Evolutionary conservation across 805 yeast species (phyloP).

Genomic region (Kluyveromyces nonfermentans): DNA sequence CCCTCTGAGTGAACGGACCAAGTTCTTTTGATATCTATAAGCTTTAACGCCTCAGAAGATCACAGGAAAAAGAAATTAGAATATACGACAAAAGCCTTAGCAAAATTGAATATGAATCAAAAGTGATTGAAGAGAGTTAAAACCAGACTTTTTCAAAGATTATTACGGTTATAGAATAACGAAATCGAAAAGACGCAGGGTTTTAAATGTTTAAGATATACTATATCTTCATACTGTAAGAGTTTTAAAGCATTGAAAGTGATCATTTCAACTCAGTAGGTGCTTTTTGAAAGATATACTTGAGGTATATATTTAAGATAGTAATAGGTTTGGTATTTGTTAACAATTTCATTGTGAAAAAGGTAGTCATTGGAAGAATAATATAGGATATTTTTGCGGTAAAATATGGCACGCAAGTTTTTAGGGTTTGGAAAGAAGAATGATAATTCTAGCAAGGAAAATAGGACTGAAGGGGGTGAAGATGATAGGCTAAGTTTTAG

Average conservation of each 20-base stretch:
- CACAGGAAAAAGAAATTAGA: not conserved
- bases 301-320: not conserved
- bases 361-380: too few species aligned
- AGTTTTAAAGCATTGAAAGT: too few species aligned
- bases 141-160: not conserved
- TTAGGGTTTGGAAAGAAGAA: slow-evolving; percentile 6
- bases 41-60: not conserved
- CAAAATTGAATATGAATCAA: not conserved
- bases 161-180: not conserved
- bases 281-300: not conserved
- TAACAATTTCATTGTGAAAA: too few species aligned
- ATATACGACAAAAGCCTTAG: not conserved
- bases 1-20: too few species aligned
- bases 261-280: not conserved
- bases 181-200: too few species aligned
- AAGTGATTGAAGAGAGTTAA: not conserved
- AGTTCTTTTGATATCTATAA: not conserved
- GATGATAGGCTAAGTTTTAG: slow-evolving; percentile 1
- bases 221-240: too few species aligned
- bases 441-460: not conserved
- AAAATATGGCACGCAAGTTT: slow-evolving; percentile 8
- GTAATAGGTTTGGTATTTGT: not conserved
- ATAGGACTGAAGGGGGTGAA: not conserved
- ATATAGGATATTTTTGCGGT: not conserved
- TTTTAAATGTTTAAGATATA: not conserved